Conservation (phyloP, 2,329 filamentous ascomycete species). For the Hymenoscyphus salicellus region DNA sequence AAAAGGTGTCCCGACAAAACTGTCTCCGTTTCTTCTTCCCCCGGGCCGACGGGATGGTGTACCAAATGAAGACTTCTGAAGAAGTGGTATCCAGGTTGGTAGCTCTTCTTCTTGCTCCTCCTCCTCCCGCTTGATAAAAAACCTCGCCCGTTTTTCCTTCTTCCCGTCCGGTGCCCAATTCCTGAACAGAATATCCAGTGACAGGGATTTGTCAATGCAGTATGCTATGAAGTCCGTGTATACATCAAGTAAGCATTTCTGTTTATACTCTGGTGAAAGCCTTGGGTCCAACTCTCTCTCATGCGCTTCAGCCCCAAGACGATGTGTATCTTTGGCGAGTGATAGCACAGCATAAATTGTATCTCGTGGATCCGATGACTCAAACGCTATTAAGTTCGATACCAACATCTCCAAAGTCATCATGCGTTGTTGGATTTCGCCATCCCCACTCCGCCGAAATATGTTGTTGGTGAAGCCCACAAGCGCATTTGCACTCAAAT, state of each 20-base stretch:
- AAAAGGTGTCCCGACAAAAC: background rate
- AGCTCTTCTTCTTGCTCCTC: constrained; percentile 1
- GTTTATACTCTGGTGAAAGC: background rate
- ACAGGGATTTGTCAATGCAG: background rate
- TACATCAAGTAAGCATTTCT: background rate
- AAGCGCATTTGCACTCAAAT: constrained; percentile 16
- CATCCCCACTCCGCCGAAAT: constrained; percentile 19
- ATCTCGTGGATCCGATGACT: constrained; percentile 30
- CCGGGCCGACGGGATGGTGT: background rate
- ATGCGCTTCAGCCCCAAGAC: background rate
- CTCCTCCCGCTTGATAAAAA: background rate
- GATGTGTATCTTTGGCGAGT: constrained; percentile 24
- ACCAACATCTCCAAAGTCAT: constrained; percentile 27
- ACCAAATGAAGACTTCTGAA: background rate
- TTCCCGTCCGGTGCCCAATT: background rate
- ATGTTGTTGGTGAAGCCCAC: constrained; percentile 21
- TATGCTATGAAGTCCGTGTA: constrained; percentile 1
- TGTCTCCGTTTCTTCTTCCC: background rate
- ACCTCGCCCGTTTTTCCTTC: background rate
- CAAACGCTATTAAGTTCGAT: constrained; percentile 23
- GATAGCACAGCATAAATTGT: constrained; percentile 28
- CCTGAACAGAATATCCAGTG: background rate
- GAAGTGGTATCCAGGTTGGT: background rate
- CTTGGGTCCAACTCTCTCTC: background rate
- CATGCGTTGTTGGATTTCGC: background rate